A percentile compares a stretch with the other conserved stretches of the same genome.
Conservation (phyloP, 371 early-diverging fungal species). For the Lichtheimia hyalospora region DNA sequence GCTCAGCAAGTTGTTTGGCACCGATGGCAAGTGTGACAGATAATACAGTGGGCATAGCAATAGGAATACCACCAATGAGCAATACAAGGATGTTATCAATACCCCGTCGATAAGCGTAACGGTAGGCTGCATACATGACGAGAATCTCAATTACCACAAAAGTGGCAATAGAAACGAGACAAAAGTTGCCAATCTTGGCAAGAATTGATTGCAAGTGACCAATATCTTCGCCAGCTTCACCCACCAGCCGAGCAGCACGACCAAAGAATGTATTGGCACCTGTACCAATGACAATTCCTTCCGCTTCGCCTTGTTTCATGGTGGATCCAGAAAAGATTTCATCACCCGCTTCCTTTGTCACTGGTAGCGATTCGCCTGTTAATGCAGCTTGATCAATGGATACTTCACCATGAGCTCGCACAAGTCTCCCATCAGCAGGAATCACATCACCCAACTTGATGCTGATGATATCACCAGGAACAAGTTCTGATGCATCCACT, state of each 20-base stretch:
- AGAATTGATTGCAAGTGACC: slow-evolving; percentile 89
- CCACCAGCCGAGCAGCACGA: slow-evolving; percentile 82
- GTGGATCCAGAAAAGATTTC: slow-evolving; percentile 79
- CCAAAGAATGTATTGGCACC: slow-evolving; percentile 90
- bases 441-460: slow-evolving; percentile 80
- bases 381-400: slow-evolving; percentile 80
- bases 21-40: slow-evolving; percentile 96
- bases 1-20: slow-evolving; percentile 89
- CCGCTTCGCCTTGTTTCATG: slow-evolving; percentile 92
- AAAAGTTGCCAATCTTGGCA: slow-evolving; percentile 91
- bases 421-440: slow-evolving; percentile 74
- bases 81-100: slow-evolving; percentile 74
- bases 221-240: slow-evolving; percentile 76
- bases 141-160: slow-evolving; percentile 81
- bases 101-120: slow-evolving; percentile 66
- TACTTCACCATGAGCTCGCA: slow-evolving; percentile 47
- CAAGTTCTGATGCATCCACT: slow-evolving; percentile 58
- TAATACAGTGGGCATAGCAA: slow-evolving; percentile 83
- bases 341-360: slow-evolving; percentile 69
- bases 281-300: slow-evolving; percentile 84
- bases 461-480: slow-evolving; percentile 77
- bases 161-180: slow-evolving; percentile 67
- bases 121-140: slow-evolving; percentile 80
- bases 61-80: slow-evolving; percentile 80
- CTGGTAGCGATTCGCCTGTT: slow-evolving; percentile 82